Evolutionary conservation across 2,329 filamentous ascomycete species (phyloP).

Genomic region (Ramichloridium luteum): DNA sequence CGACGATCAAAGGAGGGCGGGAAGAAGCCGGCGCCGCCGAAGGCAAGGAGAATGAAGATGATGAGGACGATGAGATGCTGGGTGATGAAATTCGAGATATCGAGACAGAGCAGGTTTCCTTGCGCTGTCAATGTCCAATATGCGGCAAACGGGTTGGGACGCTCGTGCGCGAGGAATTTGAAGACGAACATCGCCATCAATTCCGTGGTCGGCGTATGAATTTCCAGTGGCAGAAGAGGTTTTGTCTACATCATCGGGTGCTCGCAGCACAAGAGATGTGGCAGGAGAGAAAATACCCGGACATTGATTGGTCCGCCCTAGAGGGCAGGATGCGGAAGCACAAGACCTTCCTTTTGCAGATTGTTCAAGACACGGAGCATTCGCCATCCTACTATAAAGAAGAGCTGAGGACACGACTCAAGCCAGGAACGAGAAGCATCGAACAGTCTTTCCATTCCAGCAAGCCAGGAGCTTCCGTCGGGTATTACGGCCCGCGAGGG

Average conservation of each 20-base stretch:
- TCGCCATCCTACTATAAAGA: conserved; percentile 16
- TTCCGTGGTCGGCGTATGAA: conserved; percentile 14
- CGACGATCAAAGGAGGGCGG: no score
- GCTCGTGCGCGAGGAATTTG: conserved; percentile 20
- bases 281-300: conserved; percentile 21
- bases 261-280: conserved; percentile 19
- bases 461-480: conserved; percentile 12
- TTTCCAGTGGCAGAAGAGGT: conserved; percentile 22
- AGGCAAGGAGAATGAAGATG: no score
- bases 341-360: conserved; percentile 12
- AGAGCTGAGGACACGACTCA: conserved; percentile 14
- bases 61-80: no score
- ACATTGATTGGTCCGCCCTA: conserved; percentile 23
- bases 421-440: conserved; percentile 14
- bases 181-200: conserved; percentile 12
- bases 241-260: conserved; percentile 23
- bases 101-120: no score
- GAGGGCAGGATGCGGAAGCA: conserved; percentile 17
- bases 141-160: conserved; percentile 15
- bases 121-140: conserved; percentile 16
- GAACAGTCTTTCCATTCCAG: conserved; percentile 7
- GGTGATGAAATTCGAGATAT: no score
- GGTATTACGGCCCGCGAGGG: conserved; percentile 27
- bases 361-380: conserved; percentile 15
- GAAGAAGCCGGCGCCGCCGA: no score